These are phyloP conservation scores for Clonostachys rhizophaga DNA, from an alignment of 2,329 filamentous ascomycete species.

Conservation along the genomic window DNA sequence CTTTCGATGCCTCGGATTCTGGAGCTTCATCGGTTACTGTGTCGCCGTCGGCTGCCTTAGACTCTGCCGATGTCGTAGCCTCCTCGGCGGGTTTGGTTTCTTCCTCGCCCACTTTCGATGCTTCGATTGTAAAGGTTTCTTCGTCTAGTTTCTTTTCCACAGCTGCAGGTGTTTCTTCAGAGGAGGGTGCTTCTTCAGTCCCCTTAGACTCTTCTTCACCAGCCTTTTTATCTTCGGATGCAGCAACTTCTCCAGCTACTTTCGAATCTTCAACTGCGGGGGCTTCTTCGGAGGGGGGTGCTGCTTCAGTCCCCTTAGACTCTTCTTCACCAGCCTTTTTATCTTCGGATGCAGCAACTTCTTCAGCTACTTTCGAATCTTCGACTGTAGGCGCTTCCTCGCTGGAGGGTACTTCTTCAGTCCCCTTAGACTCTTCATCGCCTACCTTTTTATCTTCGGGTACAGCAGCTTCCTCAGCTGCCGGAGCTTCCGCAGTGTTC, in stretches of 20 bases:
- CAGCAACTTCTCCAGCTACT: neutral
- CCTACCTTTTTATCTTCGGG: too few species aligned
- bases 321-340: neutral
- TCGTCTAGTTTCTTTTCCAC: neutral
- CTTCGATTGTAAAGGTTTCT: too few species aligned
- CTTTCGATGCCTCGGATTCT: too few species aligned
- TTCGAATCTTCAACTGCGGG: neutral
- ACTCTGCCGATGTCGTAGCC: neutral
- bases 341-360: neutral
- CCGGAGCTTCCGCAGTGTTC: too few species aligned
- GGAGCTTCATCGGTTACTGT: neutral
- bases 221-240: neutral
- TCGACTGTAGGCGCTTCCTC: too few species aligned
- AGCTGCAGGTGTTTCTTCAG: neutral
- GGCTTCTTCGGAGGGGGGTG: neutral
- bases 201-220: neutral
- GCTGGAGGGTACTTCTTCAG: too few species aligned
- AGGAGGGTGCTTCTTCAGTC: neutral
- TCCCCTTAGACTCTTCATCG: too few species aligned
- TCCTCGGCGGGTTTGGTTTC: neutral
- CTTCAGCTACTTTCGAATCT: too few species aligned
- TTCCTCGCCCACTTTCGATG: too few species aligned
- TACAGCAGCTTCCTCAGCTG: too few species aligned
- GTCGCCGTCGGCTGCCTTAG: neutral
- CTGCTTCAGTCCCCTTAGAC: neutral